Conservation (phyloP, 2,329 filamentous ascomycete species). For the Colletotrichum gigasporum region DNA sequence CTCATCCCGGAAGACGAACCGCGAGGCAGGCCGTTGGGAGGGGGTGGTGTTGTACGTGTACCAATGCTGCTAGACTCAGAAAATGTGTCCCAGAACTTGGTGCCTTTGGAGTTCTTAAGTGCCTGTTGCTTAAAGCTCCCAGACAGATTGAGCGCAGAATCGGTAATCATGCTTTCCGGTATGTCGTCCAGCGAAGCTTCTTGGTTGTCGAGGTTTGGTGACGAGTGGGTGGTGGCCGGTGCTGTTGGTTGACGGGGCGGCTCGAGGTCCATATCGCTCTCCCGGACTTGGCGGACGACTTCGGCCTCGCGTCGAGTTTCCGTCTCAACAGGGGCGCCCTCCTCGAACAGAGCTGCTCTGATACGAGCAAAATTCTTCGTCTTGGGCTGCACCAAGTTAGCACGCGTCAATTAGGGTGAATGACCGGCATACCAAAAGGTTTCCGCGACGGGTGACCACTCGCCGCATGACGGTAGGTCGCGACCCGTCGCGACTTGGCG, state of each 20-base stretch:
- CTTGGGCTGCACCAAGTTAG: slow-evolving; percentile 75
- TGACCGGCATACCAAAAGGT: slow-evolving; percentile 75
- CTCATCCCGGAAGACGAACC: slow-evolving; percentile 69
- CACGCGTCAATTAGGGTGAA: not conserved
- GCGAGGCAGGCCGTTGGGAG: slow-evolving; percentile 68
- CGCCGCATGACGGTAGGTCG: slow-evolving; percentile 79
- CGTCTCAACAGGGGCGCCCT: slow-evolving; percentile 85
- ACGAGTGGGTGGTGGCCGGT: slow-evolving; percentile 70
- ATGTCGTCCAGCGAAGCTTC: slow-evolving; percentile 72
- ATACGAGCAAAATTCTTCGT: slow-evolving; percentile 96
- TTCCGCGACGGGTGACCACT: slow-evolving; percentile 86
- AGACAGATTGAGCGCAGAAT: slow-evolving; percentile 58
- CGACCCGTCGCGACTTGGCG: slow-evolving; percentile 63
- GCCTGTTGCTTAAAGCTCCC: slow-evolving; percentile 80
- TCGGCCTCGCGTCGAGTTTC: slow-evolving; percentile 93
- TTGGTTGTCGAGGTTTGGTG: slow-evolving; percentile 72
- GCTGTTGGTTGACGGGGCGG: slow-evolving; percentile 54
- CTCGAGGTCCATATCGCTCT: slow-evolving; percentile 79
- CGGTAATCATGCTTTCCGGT: slow-evolving; percentile 75
- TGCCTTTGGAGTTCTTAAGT: slow-evolving; percentile 76
- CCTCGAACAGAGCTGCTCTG: slow-evolving; percentile 87
- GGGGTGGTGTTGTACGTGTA: slow-evolving; percentile 67
- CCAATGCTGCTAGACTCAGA: slow-evolving; percentile 70
- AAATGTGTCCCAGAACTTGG: slow-evolving; percentile 81
- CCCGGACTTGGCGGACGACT: slow-evolving; percentile 93